These are phyloP conservation scores for Leishmania martiniquensis DNA, from an alignment of 208 protist genomes.

Conservation along the genomic window DNA sequence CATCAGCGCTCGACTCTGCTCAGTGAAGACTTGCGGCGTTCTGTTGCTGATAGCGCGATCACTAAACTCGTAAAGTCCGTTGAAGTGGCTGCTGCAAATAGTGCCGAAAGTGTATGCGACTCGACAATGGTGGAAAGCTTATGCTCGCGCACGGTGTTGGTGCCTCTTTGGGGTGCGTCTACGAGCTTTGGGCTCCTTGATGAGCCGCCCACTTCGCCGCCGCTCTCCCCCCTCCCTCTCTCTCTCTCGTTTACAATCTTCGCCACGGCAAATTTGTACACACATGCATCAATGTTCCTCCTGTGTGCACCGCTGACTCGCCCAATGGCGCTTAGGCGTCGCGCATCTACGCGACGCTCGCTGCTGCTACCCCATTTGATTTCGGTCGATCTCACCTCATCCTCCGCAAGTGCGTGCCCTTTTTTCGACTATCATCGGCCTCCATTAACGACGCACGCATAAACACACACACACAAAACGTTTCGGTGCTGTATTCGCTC, in stretches of 20 bases:
- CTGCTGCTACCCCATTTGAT: neutral
- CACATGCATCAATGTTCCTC: neutral
- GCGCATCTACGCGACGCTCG: neutral
- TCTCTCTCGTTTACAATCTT: neutral
- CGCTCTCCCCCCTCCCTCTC: neutral
- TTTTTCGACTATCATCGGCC: neutral
- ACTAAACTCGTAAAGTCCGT: neutral
- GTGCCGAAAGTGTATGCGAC: neutral
- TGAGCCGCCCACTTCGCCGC: neutral
- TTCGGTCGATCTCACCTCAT: neutral
- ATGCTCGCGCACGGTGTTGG: neutral
- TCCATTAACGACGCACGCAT: neutral
- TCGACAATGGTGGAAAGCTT: neutral
- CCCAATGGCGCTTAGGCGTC: neutral
- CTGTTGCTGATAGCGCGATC: neutral
- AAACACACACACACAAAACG: neutral
- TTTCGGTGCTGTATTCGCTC: constrained; percentile 7
- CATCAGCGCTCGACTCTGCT: neutral
- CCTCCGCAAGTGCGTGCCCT: neutral
- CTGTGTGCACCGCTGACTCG: no score
- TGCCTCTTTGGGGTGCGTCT: neutral
- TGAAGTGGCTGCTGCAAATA: neutral
- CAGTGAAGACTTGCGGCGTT: neutral
- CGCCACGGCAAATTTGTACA: neutral
- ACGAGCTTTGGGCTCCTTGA: neutral